Evolutionary conservation across 371 early-diverging fungal species (phyloP).

Genomic region (Batkoa obscura): DNA sequence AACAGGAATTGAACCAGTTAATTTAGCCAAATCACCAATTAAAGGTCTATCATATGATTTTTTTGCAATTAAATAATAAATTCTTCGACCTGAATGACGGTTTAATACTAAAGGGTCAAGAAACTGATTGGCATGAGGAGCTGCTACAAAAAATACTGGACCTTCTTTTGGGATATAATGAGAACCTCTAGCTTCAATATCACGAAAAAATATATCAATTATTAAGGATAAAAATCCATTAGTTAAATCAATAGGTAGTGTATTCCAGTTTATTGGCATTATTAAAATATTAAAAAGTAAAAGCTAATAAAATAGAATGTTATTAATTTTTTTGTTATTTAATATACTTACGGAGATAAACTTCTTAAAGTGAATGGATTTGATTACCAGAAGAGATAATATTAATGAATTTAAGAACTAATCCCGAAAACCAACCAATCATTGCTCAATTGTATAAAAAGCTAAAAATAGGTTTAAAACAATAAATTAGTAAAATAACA

Average conservation of each 20-base stretch:
- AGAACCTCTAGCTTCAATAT: constrained; percentile 62
- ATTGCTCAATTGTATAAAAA: no score
- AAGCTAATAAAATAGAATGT: no score
- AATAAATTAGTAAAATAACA: no score
- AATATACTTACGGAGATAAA: no score
- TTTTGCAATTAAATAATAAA: constrained; percentile 68
- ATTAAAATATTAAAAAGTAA: no score
- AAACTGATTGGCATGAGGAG: constrained; percentile 95
- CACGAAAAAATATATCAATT: constrained; percentile 70
- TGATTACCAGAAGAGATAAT: no score
- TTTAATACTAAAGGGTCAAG: constrained; percentile 76
- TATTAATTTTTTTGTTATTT: no score
- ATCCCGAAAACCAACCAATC: no score
- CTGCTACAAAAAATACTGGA: constrained; percentile 85
- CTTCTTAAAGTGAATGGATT: no score
- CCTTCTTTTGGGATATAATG: constrained; percentile 68
- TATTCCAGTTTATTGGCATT: not conserved
- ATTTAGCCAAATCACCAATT: not conserved
- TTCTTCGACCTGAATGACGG: constrained; percentile 47
- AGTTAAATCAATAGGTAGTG: not conserved
- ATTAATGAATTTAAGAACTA: no score
- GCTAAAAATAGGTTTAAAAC: no score
- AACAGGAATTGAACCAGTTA: constrained; percentile 53
- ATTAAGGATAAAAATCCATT: constrained; percentile 8
- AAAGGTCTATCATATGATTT: constrained; percentile 22